These are phyloP conservation scores for Sphaerulina populicola DNA, from an alignment of 2,329 filamentous ascomycete genomes.

Conservation along the genomic window DNA sequence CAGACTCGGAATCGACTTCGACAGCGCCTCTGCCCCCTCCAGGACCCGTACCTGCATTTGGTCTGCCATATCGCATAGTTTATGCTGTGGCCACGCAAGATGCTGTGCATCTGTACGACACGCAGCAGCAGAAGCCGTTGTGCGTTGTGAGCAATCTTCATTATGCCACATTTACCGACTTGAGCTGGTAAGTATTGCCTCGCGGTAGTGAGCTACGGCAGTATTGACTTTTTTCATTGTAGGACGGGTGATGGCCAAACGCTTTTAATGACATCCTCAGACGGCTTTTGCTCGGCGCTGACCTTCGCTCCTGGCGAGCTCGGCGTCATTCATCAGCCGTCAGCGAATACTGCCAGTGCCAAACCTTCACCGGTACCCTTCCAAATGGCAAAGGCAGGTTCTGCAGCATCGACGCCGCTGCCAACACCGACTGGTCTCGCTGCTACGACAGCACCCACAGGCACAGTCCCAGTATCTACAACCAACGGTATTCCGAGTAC, in stretches of 20 bases:
- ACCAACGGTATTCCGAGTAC: slow-evolving; percentile 11
- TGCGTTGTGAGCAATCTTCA: slow-evolving; percentile 95
- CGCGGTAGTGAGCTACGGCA: slow-evolving; percentile 17
- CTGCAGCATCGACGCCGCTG: slow-evolving; percentile 37
- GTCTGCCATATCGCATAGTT: slow-evolving; percentile 82
- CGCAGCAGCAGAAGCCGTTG: slow-evolving; percentile 86
- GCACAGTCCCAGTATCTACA: slow-evolving; percentile 39
- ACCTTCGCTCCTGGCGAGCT: slow-evolving; percentile 78
- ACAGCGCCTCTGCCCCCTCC: slow-evolving; percentile 44
- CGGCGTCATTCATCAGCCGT: slow-evolving; percentile 68
- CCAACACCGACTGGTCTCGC: slow-evolving; percentile 27
- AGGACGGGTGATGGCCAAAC: slow-evolving; percentile 67
- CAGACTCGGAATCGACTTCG: slow-evolving; percentile 46
- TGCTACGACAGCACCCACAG: slow-evolving; percentile 38
- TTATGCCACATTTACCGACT: slow-evolving; percentile 92
- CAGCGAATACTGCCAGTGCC: slow-evolving; percentile 39
- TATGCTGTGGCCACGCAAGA: slow-evolving; percentile 97
- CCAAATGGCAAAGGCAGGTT: slow-evolving; percentile 33
- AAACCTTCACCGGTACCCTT: slow-evolving; percentile 36
- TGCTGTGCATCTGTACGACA: slow-evolving; percentile 89
- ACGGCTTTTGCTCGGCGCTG: slow-evolving; percentile 91
- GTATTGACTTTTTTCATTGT: slow-evolving; percentile 32
- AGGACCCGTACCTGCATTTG: slow-evolving; percentile 58
- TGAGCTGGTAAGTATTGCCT: slow-evolving; percentile 66
- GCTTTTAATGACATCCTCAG: slow-evolving; percentile 90